Conservation (phyloP, 768 basidiomycete species). For the Lactarius psammicola region DNA sequence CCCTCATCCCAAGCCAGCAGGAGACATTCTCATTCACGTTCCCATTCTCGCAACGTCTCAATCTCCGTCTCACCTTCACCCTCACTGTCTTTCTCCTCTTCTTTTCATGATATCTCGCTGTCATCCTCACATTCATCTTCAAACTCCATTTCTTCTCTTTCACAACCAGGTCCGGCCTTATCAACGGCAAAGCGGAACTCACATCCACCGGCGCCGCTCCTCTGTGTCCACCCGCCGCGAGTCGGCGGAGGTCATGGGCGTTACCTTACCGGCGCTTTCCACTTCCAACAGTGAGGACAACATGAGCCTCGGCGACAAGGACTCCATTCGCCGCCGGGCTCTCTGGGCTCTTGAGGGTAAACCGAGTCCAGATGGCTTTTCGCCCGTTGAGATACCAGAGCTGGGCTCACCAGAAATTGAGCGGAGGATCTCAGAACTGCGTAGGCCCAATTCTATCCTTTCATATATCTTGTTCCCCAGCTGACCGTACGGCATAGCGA, state of each 20-base stretch:
- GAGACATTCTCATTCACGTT: constrained; percentile 56
- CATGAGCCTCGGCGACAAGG: constrained; percentile 66
- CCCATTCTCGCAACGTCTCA: constrained; percentile 70
- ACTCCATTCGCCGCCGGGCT: constrained; percentile 78
- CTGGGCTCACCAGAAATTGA: constrained; percentile 58
- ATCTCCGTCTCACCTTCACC: constrained; percentile 35
- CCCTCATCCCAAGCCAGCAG: constrained; percentile 40
- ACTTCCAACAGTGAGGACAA: constrained; percentile 61
- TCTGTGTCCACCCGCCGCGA: constrained; percentile 88
- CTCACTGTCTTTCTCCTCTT: constrained; percentile 38
- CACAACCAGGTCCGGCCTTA: constrained; percentile 35
- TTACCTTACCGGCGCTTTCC: constrained; percentile 66
- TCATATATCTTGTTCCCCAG: not conserved
- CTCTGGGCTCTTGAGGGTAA: constrained; percentile 88
- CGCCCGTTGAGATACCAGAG: constrained; percentile 84
- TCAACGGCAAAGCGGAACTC: constrained; percentile 59
- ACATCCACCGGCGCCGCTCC: constrained; percentile 79
- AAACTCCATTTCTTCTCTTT: constrained; percentile 36
- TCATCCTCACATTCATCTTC: constrained; percentile 26
- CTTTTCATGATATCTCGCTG: constrained; percentile 36
- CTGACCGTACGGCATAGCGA: constrained; percentile 41
- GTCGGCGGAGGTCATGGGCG: constrained; percentile 89
- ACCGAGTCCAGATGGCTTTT: constrained; percentile 58
- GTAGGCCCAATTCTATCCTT: constrained; percentile 45
- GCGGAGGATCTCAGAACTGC: constrained; percentile 60